phyloP scores from a whole-genome alignment of 140 eudicot genomes.

The Bidens hawaiensis region DNA sequence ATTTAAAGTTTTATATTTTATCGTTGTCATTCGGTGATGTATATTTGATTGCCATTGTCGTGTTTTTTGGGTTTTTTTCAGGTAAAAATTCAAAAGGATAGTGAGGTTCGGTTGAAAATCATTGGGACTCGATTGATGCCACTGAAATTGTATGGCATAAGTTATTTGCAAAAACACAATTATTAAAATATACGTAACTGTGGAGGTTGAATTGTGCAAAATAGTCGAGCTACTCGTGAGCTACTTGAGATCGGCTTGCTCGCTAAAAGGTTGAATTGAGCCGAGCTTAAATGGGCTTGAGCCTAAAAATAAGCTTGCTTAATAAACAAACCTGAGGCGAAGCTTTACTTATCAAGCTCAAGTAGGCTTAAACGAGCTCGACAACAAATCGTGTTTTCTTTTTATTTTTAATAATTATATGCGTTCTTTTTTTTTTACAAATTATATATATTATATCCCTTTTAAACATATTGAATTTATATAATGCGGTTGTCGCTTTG shows the following conservation, averaged over 20 bases:
- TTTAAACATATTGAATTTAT: not conserved
- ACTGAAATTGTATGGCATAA: constrained; percentile 71
- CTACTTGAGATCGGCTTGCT: not conserved
- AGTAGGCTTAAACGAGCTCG: too few relatives aligned
- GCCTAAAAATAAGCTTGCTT: not conserved
- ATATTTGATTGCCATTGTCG: not conserved
- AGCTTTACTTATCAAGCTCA: too few relatives aligned
- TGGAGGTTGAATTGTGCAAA: not conserved
- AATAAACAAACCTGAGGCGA: too few relatives aligned
- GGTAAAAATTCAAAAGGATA: constrained; percentile 92
- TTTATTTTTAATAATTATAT: too few relatives aligned
- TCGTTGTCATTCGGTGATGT: not conserved
- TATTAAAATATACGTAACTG: not conserved
- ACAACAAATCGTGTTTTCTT: too few relatives aligned
- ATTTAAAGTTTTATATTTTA: not conserved
- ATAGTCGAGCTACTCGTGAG: not conserved
- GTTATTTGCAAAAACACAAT: not conserved
- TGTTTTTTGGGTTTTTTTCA: constrained; percentile 23
- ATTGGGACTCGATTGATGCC: constrained; percentile 92
- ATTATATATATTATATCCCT: not conserved
- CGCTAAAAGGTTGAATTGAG: not conserved
- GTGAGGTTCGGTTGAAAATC: constrained; percentile 89
- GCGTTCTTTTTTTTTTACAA: not conserved
- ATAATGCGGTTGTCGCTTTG: constrained; percentile 15
- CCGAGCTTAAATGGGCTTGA: not conserved